phyloP scores from a whole-genome alignment of 805 yeast species.

The Zygoascus flipseniorum region DNA sequence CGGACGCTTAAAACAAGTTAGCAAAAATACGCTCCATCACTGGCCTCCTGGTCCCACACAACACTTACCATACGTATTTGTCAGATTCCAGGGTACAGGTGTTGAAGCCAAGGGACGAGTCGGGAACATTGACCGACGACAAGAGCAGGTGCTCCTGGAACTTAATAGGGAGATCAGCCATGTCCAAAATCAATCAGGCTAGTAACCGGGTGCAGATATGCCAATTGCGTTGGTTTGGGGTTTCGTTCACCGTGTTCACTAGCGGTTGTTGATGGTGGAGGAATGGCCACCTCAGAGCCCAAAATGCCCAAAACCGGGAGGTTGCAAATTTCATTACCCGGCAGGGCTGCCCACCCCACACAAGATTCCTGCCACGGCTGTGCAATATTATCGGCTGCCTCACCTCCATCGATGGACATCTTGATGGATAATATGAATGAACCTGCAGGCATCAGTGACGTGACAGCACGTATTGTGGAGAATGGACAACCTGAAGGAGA shows the following conservation, averaged over 20 bases:
- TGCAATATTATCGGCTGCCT: neutral
- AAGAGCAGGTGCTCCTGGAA: conserved; percentile 92
- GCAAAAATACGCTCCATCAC: neutral
- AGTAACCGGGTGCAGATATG: neutral
- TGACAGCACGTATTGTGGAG: too few relatives aligned
- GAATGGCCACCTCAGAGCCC: neutral
- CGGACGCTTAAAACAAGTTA: conserved; percentile 27
- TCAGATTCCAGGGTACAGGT: conserved; percentile 94
- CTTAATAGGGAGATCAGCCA: conserved; percentile 70
- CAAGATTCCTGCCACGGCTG: neutral
- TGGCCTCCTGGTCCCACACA: neutral
- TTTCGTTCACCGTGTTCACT: too few relatives aligned
- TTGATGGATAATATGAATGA: too few relatives aligned
- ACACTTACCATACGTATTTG: conserved; percentile 68
- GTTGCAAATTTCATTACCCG: neutral
- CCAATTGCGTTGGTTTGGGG: neutral
- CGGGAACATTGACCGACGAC: conserved; percentile 77
- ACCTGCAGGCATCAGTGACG: too few relatives aligned
- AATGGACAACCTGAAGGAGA: neutral
- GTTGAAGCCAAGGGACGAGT: conserved; percentile 78
- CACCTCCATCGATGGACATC: too few relatives aligned
- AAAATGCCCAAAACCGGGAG: neutral
- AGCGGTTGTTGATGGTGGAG: neutral
- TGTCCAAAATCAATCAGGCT: neutral
- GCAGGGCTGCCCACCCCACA: neutral